phyloP scores from a whole-genome alignment of 1,139 yeast genomes.

The Neolecta irregularis region DNA sequence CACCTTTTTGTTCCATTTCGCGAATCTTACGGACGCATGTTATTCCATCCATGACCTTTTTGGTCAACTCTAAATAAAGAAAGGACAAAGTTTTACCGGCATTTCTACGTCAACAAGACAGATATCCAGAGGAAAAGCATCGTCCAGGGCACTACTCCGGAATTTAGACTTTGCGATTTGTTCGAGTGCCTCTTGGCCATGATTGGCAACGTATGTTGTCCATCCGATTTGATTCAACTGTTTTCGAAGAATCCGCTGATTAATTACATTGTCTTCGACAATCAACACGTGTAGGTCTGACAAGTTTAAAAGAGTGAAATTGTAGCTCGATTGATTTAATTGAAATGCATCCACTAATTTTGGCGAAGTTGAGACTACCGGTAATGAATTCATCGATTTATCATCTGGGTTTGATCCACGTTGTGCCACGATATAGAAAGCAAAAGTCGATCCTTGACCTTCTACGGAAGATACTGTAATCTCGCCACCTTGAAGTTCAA shows the following conservation, averaged over 20 bases:
- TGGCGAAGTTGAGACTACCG: background rate
- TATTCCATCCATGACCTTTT: conserved; percentile 9
- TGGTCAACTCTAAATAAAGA: no score
- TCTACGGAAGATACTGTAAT: conserved; percentile 13
- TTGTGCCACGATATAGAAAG: conserved; percentile 14
- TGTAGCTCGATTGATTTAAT: background rate
- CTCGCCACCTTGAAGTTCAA: conserved; percentile 17
- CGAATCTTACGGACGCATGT: conserved; percentile 5
- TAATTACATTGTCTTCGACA: background rate
- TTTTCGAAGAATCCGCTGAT: background rate
- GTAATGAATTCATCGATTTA: no score
- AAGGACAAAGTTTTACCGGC: no score
- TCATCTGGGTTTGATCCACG: no score
- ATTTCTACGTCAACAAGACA: conserved; percentile 10
- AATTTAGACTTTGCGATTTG: conserved; percentile 4
- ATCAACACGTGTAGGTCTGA: background rate
- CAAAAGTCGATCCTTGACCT: conserved; percentile 15
- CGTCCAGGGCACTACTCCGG: no score
- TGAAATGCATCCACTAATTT: background rate
- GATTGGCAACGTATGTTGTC: background rate
- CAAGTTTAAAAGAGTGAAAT: background rate
- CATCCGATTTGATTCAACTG: background rate
- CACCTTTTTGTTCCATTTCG: conserved; percentile 1
- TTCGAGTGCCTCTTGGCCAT: background rate
- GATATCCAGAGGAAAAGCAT: no score